Conservation (phyloP, 768 basidiomycete species). For the Russula compacta region DNA sequence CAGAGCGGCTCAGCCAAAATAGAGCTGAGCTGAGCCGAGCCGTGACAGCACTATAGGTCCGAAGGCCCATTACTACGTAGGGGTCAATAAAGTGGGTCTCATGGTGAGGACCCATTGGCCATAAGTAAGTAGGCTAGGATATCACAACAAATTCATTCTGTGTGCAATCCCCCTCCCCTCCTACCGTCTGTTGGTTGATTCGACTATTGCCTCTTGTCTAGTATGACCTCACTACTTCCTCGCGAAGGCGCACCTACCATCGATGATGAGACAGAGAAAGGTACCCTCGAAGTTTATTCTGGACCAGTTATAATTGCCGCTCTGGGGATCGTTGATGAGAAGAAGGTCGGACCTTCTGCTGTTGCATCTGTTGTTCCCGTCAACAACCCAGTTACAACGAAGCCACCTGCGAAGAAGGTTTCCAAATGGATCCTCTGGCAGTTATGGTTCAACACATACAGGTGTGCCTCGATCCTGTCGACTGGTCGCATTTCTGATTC, state of each 20-base stretch:
- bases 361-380: slow-evolving; percentile 22
- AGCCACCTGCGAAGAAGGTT: slow-evolving; percentile 37
- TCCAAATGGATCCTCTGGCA: slow-evolving; percentile 53
- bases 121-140: slow-evolving; percentile 13
- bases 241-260: slow-evolving; percentile 20
- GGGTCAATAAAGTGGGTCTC: not conserved
- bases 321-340: slow-evolving; percentile 17
- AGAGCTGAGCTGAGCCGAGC: no score
- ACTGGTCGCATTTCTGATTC: slow-evolving; percentile 5
- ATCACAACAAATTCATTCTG: not conserved
- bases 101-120: not conserved
- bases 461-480: slow-evolving; percentile 33
- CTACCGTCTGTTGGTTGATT: not conserved
- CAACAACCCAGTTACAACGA: slow-evolving; percentile 25
- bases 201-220: slow-evolving; percentile 5
- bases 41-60: no score
- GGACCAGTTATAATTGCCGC: slow-evolving; percentile 5
- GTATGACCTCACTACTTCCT: slow-evolving; percentile 21
- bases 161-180: not conserved
- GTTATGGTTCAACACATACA: slow-evolving; percentile 75
- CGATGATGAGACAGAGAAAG: slow-evolving; percentile 27
- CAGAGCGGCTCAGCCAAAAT: no score
- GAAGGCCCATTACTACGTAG: no score
- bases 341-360: slow-evolving; percentile 5
- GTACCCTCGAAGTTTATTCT: slow-evolving; percentile 19